Evolutionary conservation across 257 asterid genomes (phyloP), one percentile per base, ranked within the genome.

Genomic region (Verbena officinalis): DNA sequence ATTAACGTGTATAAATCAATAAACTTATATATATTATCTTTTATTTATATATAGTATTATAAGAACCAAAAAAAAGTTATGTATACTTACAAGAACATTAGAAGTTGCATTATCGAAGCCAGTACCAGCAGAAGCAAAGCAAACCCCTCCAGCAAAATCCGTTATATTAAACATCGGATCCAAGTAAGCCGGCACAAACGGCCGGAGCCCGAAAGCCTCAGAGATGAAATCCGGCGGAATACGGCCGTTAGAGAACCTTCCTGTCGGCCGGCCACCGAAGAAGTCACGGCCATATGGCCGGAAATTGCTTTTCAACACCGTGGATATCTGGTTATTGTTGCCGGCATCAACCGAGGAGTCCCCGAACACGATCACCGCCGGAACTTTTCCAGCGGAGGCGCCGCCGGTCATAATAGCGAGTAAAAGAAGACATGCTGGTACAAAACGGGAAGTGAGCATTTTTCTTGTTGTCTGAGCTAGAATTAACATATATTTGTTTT

Each of bases 341-440:
- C 98, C 98, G 12, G 98, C 83, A 49, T 89, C 97, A 0, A 92
- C 98, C 0, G 97, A 85, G 0, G 98, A 89, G 81, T 92, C 96
- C 0, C 98, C 98, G 49, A 92, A 92, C 53, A 92, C 98, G 46
- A 92, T 89, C 44, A 92, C 69, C 19, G 98, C 96, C 21, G 98
- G 92, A 8, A 92, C 79, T 52, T 76, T 71, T 0, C 72, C 77
- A 0, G 62, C 63, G 22, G 22, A 79, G 0, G 66, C 70, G 64
- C 24, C 52, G 10, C 33, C 50, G 42, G 33, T 50, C 10, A 8
- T 3, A 7, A 67, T 2, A 13, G 31, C n/a, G 62, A 53, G 17
- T 21, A 60, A 17, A 15, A 72, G 55, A 14, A 77, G 50, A 23
- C 42, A 60, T 53, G 70, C 55, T 1, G 61, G 63, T 2, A 70